A percentile compares a stretch with the other conserved stretches of the same genome.
phyloP scores from a whole-genome alignment of 148 eudicot genomes.

The Fagopyrum tataricum region DNA sequence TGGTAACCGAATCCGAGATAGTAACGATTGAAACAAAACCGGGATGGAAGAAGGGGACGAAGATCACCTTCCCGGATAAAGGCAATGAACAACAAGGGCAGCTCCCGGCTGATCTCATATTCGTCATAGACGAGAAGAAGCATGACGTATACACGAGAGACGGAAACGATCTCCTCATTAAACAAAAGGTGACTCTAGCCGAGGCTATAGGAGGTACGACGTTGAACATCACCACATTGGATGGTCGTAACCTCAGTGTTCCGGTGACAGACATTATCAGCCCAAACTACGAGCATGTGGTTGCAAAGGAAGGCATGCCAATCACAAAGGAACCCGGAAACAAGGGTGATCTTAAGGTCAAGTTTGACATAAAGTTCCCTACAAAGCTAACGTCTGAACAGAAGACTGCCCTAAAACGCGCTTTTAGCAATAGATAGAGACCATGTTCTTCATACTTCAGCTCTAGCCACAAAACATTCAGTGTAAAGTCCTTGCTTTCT shows the following conservation, averaged over 20 bases:
- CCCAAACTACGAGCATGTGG: slow-evolving; percentile 53
- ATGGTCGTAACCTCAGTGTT: slow-evolving; percentile 44
- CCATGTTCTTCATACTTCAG: not conserved
- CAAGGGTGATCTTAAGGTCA: slow-evolving; percentile 56
- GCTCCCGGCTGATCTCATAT: slow-evolving; percentile 78
- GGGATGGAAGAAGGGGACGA: slow-evolving; percentile 92
- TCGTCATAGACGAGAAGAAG: slow-evolving; percentile 80
- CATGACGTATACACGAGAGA: slow-evolving; percentile 57
- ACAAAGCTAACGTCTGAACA: slow-evolving; percentile 44
- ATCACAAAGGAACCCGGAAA: slow-evolving; percentile 55
- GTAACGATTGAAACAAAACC: slow-evolving; percentile 68
- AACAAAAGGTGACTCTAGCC: slow-evolving; percentile 36
- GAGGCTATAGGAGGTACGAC: slow-evolving; percentile 70
- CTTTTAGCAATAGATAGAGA: slow-evolving; percentile 18
- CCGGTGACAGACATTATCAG: slow-evolving; percentile 47
- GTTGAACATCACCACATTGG: slow-evolving; percentile 44
- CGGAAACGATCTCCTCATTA: slow-evolving; percentile 55
- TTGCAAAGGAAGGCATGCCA: slow-evolving; percentile 67
- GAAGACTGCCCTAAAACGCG: slow-evolving; percentile 47
- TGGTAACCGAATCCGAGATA: slow-evolving; percentile 50
- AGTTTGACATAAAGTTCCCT: slow-evolving; percentile 65
- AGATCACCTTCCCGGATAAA: slow-evolving; percentile 80
- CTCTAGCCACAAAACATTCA: not conserved
- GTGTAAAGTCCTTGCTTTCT: not conserved
- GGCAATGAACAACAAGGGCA: slow-evolving; percentile 68